Percentiles rank a stretch among this genome's conserved stretches.
These are phyloP conservation scores for Haematococcus sp. DNA, from an alignment of 139 green algal species.

Conservation along the genomic window DNA sequence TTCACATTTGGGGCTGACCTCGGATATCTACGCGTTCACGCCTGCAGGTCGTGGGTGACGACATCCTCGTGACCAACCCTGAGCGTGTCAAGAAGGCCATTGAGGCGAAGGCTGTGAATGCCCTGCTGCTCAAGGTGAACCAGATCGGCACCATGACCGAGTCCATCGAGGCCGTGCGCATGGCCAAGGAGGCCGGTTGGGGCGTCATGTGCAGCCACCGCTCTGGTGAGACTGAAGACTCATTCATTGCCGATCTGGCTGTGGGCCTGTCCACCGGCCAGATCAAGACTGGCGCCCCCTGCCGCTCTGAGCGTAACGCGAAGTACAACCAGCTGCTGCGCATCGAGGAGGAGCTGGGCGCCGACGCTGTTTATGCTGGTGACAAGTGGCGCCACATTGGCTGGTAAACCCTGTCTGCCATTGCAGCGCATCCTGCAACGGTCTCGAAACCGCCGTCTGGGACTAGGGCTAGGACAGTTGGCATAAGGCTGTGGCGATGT, in stretches of 20 bases:
- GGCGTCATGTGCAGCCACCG: constrained; percentile 96
- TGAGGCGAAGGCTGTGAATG: constrained; percentile 92
- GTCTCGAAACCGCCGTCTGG: too few species aligned
- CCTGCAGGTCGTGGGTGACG: constrained; percentile 96
- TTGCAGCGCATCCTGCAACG: too few species aligned
- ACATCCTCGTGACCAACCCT: constrained; percentile 98
- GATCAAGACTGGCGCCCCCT: constrained; percentile 99
- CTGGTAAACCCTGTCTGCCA: background rate
- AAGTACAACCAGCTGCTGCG: constrained; percentile 99
- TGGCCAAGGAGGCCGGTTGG: constrained; percentile 94
- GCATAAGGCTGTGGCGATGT: too few species aligned
- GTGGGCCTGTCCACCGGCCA: constrained; percentile 96
- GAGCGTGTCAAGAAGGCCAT: constrained; percentile 88
- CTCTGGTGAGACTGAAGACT: constrained; percentile 95
- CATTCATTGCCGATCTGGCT: constrained; percentile 97
- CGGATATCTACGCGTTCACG: background rate
- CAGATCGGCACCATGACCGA: constrained; percentile 97
- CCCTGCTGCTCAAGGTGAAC: constrained; percentile 98
- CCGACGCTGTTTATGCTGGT: constrained; percentile 67
- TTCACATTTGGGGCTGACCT: too few species aligned
- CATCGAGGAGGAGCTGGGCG: constrained; percentile 89
- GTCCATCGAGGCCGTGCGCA: constrained; percentile 91
- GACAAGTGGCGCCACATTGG: constrained; percentile 75
- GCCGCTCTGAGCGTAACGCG: constrained; percentile 89
- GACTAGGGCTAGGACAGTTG: too few species aligned